These are phyloP conservation scores for Amyloporia xantha DNA, from an alignment of 768 basidiomycete species.

Conservation along the genomic window DNA sequence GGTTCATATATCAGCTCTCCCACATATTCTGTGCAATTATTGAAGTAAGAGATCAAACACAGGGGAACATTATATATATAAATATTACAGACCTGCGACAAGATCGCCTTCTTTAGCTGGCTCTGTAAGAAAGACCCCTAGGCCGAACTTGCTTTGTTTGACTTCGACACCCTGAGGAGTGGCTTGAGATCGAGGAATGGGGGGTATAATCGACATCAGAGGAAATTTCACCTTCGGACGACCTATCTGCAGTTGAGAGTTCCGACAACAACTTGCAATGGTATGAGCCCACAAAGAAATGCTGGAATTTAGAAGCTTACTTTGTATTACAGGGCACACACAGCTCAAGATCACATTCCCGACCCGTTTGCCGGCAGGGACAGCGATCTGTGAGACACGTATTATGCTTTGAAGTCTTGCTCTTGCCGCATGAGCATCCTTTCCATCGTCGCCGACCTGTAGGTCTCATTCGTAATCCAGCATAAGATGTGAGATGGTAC, in stretches of 20 bases:
- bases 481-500: background rate
- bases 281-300: no score
- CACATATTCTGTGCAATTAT: conserved; percentile 52
- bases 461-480: background rate
- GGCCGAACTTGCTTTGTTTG: conserved; percentile 22
- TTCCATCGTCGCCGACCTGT: conserved; percentile 48
- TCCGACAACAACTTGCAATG: conserved; percentile 31
- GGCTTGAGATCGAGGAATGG: background rate
- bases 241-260: conserved; percentile 43
- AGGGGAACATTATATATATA: no score
- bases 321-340: conserved; percentile 38
- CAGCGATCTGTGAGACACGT: conserved; percentile 39
- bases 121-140: conserved; percentile 49
- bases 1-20: conserved; percentile 53
- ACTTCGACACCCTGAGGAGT: conserved; percentile 12
- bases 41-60: no score
- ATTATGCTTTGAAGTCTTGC: conserved; percentile 14
- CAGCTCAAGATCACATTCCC: conserved; percentile 67
- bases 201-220: no score
- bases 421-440: conserved; percentile 47
- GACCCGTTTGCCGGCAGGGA: conserved; percentile 39
- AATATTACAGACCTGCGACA: conserved; percentile 23
- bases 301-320: background rate
- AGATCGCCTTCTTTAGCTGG: conserved; percentile 34
- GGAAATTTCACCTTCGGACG: conserved; percentile 25